Conservation (phyloP, 352 stramenopile genomes). For the Phytophthora macrochlamydospora region DNA sequence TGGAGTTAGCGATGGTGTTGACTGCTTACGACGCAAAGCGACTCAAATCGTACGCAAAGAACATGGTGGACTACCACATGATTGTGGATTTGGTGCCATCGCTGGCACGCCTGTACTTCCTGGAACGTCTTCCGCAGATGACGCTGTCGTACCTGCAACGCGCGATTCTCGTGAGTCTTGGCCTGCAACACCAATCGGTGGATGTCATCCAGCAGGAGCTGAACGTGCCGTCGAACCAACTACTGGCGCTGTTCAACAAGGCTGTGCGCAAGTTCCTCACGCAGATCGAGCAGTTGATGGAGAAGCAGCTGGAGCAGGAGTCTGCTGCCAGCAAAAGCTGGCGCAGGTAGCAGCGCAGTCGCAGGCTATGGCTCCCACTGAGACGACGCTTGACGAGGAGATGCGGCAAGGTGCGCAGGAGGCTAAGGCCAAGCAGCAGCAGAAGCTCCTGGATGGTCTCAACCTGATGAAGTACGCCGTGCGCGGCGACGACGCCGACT, state of each 20-base stretch:
- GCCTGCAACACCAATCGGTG: slow-evolving; percentile 93
- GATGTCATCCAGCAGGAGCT: slow-evolving; percentile 95
- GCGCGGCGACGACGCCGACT: slow-evolving; percentile 93
- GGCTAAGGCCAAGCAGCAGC: slow-evolving; percentile 82
- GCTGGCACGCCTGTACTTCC: slow-evolving; percentile 96
- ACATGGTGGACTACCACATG: slow-evolving; percentile 99
- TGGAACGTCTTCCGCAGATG: slow-evolving; percentile 92
- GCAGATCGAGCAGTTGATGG: slow-evolving; percentile 78
- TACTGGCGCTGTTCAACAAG: slow-evolving; percentile 99
- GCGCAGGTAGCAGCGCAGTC: slow-evolving; percentile 50
- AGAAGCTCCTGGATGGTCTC: slow-evolving; percentile 85
- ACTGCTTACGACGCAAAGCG: slow-evolving; percentile 98
- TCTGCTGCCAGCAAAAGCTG: slow-evolving; percentile 61
- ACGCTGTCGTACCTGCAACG: slow-evolving; percentile 96
- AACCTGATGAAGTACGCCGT: slow-evolving; percentile 97
- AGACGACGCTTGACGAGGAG: slow-evolving; percentile 84
- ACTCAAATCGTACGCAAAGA: slow-evolving; percentile 97
- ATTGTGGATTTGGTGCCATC: slow-evolving; percentile 97
- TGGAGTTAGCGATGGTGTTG: slow-evolving; percentile 93
- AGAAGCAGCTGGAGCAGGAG: slow-evolving; percentile 88
- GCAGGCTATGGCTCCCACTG: slow-evolving; percentile 83
- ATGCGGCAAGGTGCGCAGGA: slow-evolving; percentile 75
- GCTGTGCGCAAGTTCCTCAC: slow-evolving; percentile 89
- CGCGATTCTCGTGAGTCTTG: slow-evolving; percentile 95
- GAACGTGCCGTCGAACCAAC: slow-evolving; percentile 94